phyloP scores from a whole-genome alignment of 2,329 filamentous ascomycete genomes.

The Apiospora phragmitis region DNA sequence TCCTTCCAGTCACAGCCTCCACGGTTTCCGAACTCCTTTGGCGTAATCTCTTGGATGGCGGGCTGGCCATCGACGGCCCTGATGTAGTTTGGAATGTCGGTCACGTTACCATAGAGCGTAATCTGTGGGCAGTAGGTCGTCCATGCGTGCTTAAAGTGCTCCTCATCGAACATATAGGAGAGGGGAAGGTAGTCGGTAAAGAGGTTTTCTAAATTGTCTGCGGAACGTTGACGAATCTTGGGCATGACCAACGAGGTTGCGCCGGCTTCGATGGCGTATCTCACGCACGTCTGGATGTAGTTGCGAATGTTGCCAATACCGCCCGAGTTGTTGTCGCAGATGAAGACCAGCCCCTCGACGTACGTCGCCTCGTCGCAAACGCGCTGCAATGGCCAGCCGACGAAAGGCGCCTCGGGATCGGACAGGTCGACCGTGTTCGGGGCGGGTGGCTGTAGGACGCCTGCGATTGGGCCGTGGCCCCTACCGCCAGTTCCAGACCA shows the following conservation, averaged over 20 bases:
- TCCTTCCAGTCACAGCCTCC: conserved; percentile 40
- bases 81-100: conserved; percentile 38
- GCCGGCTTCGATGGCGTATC: conserved; percentile 49
- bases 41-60: conserved; percentile 41
- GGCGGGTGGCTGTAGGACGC: conserved; percentile 7
- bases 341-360: conserved; percentile 43
- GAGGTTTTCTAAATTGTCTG: conserved; percentile 41
- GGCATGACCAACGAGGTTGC: conserved; percentile 47
- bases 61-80: conserved; percentile 35
- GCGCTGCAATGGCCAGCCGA: conserved; percentile 45
- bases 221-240: conserved; percentile 44
- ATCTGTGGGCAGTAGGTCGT: conserved; percentile 42
- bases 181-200: conserved; percentile 42
- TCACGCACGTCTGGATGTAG: conserved; percentile 50
- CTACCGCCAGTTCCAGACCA: conserved; percentile 23
- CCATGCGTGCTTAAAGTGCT: conserved; percentile 43
- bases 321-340: conserved; percentile 53
- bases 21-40: conserved; percentile 39
- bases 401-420: conserved; percentile 40
- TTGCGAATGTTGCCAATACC: conserved; percentile 53
- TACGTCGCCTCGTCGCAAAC: conserved; percentile 44
- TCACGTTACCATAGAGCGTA: conserved; percentile 38
- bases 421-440: conserved; percentile 36
- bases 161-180: conserved; percentile 48
- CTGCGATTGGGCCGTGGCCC: conserved; percentile 10